Evolutionary conservation across 1,139 yeast genomes (phyloP).

Genomic region (Lodderomyces margitis): DNA sequence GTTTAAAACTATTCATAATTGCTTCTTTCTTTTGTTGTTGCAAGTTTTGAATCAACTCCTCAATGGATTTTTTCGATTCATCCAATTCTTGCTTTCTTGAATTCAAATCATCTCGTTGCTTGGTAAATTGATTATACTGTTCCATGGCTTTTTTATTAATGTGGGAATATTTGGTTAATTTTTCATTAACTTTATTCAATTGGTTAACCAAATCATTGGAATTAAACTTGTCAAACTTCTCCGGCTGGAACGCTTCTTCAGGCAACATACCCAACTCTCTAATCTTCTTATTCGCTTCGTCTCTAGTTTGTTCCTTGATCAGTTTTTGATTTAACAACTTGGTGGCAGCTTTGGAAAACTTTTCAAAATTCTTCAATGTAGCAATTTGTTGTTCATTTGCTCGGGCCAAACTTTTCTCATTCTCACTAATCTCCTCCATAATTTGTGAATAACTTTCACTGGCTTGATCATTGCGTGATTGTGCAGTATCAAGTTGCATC

Average conservation of each 20-base stretch:
- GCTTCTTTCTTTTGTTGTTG: conserved; percentile 83
- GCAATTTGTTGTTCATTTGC: conserved; percentile 58
- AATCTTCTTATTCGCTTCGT: conserved; percentile 70
- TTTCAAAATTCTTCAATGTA: conserved; percentile 57
- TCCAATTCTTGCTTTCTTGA: conserved; percentile 69
- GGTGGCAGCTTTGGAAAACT: conserved; percentile 64
- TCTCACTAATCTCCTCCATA: conserved; percentile 31
- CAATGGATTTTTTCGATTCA: conserved; percentile 70
- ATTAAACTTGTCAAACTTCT: conserved; percentile 40
- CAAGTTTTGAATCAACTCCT: conserved; percentile 65
- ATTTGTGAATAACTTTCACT: conserved; percentile 25
- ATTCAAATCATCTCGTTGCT: conserved; percentile 66
- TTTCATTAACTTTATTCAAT: conserved; percentile 56
- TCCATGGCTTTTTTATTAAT: conserved; percentile 91
- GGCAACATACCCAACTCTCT: conserved; percentile 86
- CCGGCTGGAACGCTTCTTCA: conserved; percentile 67
- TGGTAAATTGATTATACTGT: conserved; percentile 72
- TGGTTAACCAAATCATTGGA: conserved; percentile 57
- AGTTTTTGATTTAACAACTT: conserved; percentile 64
- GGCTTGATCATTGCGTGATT: conserved; percentile 19
- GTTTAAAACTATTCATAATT: conserved; percentile 71
- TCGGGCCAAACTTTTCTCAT: conserved; percentile 43
- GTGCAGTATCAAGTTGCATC: conserved; percentile 23
- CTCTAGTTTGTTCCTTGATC: conserved; percentile 58
- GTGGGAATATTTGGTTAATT: conserved; percentile 64